Evolutionary conservation across 768 basidiomycete genomes (phyloP).

Genomic region (Trametes maxima): DNA sequence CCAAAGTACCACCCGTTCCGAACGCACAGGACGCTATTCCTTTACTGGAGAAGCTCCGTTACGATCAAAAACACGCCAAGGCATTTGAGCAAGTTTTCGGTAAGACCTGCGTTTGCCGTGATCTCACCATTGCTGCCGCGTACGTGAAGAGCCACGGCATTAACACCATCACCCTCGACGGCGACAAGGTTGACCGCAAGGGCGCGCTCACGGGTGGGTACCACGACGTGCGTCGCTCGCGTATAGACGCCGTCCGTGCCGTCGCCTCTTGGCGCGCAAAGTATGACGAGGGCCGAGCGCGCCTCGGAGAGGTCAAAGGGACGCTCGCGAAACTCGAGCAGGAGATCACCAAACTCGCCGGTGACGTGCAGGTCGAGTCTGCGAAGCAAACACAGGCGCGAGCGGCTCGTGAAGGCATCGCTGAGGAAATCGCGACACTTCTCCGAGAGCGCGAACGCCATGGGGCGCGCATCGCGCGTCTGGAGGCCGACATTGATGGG

Average conservation of each 20-base stretch:
- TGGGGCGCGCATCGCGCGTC: conserved; percentile 55
- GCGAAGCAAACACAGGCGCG: conserved; percentile 72
- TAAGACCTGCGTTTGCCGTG: conserved; percentile 93
- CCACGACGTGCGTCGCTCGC: conserved; percentile 87
- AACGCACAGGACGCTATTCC: conserved; percentile 80
- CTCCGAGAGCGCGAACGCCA: conserved; percentile 72
- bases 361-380: conserved; percentile 68
- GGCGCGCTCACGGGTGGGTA: conserved; percentile 96
- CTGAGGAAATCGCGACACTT: conserved; percentile 61
- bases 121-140: conserved; percentile 88
- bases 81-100: conserved; percentile 98
- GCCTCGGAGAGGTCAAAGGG: conserved; percentile 73
- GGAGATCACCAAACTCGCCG: conserved; percentile 76
- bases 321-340: conserved; percentile 77
- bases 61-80: conserved; percentile 66
- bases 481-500: conserved; percentile 72
- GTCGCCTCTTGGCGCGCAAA: conserved; percentile 77
- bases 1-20: conserved; percentile 65
- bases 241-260: conserved; percentile 83
- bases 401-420: conserved; percentile 65
- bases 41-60: conserved; percentile 80
- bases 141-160: conserved; percentile 94
- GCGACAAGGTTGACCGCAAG: conserved; percentile 96
- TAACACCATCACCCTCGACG: conserved; percentile 96
- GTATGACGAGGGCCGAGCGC: conserved; percentile 63